These are phyloP conservation scores for Claviceps sorghi DNA, from an alignment of 2,329 filamentous ascomycete species.

Conservation along the genomic window DNA sequence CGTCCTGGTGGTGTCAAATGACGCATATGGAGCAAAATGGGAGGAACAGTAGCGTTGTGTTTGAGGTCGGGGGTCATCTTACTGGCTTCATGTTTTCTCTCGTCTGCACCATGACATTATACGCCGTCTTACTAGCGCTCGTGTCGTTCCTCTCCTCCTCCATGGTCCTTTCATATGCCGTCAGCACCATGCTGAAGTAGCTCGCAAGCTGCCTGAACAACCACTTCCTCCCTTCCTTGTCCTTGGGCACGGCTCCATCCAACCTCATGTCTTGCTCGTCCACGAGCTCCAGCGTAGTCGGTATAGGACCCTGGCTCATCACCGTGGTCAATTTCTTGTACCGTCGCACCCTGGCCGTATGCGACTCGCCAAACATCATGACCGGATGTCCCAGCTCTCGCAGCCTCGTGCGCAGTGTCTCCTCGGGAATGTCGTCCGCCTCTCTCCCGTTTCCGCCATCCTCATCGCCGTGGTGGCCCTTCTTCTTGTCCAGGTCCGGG, in stretches of 20 bases:
- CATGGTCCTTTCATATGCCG: slow-evolving; percentile 72
- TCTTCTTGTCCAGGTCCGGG: slow-evolving; percentile 47
- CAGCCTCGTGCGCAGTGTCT: slow-evolving; percentile 53
- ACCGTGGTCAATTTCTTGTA: slow-evolving; percentile 52
- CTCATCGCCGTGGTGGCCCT: slow-evolving; percentile 25
- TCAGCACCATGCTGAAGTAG: slow-evolving; percentile 93
- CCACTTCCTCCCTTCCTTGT: slow-evolving; percentile 51
- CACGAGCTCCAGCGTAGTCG: slow-evolving; percentile 66
- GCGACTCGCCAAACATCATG: slow-evolving; percentile 67
- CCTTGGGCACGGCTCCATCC: slow-evolving; percentile 43
- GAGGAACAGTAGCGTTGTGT: background rate
- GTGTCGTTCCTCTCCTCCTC: slow-evolving; percentile 49
- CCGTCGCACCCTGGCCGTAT: slow-evolving; percentile 52
- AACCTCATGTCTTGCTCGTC: slow-evolving; percentile 85
- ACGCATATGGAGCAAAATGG: background rate
- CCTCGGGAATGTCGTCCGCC: slow-evolving; percentile 53
- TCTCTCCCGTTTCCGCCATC: slow-evolving; percentile 24
- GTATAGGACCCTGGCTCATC: slow-evolving; percentile 64
- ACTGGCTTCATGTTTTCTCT: slow-evolving; percentile 73
- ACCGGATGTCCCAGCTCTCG: slow-evolving; percentile 59
- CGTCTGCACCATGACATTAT: slow-evolving; percentile 73
- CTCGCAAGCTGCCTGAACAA: slow-evolving; percentile 79
- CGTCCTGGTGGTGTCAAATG: background rate
- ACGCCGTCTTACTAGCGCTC: slow-evolving; percentile 66
- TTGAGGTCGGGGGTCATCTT: slow-evolving; percentile 11